Evolutionary conservation across 2,329 filamentous ascomycete genomes (phyloP), one percentile per base, ranked within the genome.

Genomic region (Aspergillus jensenii): DNA sequence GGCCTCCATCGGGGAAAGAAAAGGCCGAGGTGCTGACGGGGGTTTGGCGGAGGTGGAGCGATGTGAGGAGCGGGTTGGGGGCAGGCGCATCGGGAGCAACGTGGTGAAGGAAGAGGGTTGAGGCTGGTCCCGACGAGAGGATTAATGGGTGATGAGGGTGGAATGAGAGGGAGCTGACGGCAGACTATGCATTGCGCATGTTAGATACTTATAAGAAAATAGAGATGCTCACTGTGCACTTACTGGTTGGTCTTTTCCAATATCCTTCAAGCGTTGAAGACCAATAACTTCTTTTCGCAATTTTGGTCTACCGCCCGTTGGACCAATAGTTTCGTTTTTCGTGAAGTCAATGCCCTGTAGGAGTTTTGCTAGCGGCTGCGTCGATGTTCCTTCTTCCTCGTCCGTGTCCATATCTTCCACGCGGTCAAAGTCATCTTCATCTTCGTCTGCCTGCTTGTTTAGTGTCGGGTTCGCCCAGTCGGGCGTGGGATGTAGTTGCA

Each of bases 71-170:
- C 7, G 93, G 95, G 73, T 98, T 96, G 17, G 92, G 90, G 35
- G 86, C 89, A 37, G 89, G 88, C 23, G 88, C 89, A 52, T 84
- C 85, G 44, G 89, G 90, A 40, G 89, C 88, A 66, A 98, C 86
- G 72, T 97, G 93, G 75, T 99, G 93, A 46, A 99, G 83, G 73
- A 90, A 92, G 55, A 98, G 82, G 4, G 93, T 89, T 19, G 91
- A 91, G 52, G 91, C 90, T 55, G 88, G 89, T 59, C 93, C 95
- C 12, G 92, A 91, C 23, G 95, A 96, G 58, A 98, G 85, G 27
- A 99, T 85, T 15, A 99, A 87, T 4, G 95, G 91, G 71, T 92
- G 89, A 65, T 87, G 82, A 31, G 93, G 92, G 76, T 99, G 95
- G 82, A 98, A 97, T 9, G 87, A 88, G 37, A 99, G 84, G 43